These are phyloP conservation scores for Darksidea phi DNA, from an alignment of 495 filamentous ascomycete species.

Conservation along the genomic window DNA sequence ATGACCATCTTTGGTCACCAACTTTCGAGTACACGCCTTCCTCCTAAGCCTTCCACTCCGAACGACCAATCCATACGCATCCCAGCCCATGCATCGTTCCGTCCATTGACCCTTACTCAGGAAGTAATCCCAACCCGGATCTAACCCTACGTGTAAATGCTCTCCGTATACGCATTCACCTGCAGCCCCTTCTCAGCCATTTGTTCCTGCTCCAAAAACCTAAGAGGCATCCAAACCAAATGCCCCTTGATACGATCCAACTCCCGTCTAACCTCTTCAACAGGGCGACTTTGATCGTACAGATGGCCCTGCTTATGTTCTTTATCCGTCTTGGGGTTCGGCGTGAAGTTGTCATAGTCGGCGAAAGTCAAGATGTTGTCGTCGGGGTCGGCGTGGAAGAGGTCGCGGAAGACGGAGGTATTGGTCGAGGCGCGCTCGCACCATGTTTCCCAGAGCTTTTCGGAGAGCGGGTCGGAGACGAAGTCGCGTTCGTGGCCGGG, in stretches of 20 bases:
- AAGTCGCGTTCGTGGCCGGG: constrained; percentile 69
- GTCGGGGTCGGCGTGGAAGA: constrained; percentile 94
- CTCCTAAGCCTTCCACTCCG: too few relatives aligned
- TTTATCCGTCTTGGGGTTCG: constrained; percentile 48
- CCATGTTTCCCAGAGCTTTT: constrained; percentile 84
- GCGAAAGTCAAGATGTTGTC: constrained; percentile 72
- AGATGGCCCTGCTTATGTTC: constrained; percentile 78
- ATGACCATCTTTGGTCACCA: too few relatives aligned
- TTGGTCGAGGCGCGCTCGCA: constrained; percentile 71
- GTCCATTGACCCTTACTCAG: too few relatives aligned
- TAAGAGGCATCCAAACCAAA: constrained; percentile 91
- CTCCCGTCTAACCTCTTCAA: constrained; percentile 67
- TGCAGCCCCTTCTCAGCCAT: constrained; percentile 88
- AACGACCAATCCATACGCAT: too few relatives aligned
- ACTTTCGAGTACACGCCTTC: too few relatives aligned
- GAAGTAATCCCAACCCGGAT: too few relatives aligned
- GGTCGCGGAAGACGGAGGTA: constrained; percentile 76
- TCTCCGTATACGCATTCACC: constrained; percentile 71
- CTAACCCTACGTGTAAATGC: constrained; percentile 53
- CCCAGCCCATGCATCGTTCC: too few relatives aligned
- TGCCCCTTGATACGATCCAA: constrained; percentile 81
- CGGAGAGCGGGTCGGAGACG: constrained; percentile 77
- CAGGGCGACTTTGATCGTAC: constrained; percentile 70
- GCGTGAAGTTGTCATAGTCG: constrained; percentile 71
- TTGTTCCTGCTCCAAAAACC: constrained; percentile 77